A percentile compares a stretch with the other conserved stretches of the same genome.
These are phyloP conservation scores for Solanum hybrid DNA, from an alignment of 305 asterid genomes.

Conservation along the genomic window DNA sequence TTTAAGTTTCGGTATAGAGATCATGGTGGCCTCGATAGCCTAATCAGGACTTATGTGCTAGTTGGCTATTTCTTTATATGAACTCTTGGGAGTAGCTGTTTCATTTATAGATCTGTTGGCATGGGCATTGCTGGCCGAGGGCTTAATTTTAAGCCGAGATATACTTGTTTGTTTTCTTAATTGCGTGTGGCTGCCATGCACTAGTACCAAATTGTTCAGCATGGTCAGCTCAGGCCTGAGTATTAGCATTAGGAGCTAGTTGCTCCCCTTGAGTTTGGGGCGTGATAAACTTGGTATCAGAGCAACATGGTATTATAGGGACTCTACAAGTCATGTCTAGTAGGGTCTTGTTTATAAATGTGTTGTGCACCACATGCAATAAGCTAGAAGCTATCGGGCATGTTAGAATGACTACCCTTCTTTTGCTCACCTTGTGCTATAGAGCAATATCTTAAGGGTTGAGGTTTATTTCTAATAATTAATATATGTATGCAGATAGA, in stretches of 20 bases:
- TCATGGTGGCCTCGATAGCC: background rate
- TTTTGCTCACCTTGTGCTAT: background rate
- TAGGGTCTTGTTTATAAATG: background rate
- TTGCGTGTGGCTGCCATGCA: background rate
- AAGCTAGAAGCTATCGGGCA: background rate
- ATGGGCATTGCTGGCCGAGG: background rate
- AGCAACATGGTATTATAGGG: background rate
- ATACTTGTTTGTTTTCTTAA: background rate
- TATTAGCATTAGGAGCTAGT: background rate
- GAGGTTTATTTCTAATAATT: background rate
- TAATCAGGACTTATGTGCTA: background rate
- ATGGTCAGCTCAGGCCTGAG: background rate
- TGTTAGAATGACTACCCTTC: background rate
- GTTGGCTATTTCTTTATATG: background rate
- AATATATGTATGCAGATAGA: background rate
- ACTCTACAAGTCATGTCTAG: background rate
- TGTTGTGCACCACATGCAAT: background rate
- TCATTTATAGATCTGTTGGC: no score
- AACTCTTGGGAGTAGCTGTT: background rate
- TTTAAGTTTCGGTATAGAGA: no score
- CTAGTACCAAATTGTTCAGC: background rate
- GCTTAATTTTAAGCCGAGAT: background rate
- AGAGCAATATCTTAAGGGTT: background rate
- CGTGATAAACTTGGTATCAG: background rate
- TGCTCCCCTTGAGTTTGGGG: background rate